Evolutionary conservation across 2,329 filamentous ascomycete species (phyloP).

Genomic region (Fusarium verrucosum): DNA sequence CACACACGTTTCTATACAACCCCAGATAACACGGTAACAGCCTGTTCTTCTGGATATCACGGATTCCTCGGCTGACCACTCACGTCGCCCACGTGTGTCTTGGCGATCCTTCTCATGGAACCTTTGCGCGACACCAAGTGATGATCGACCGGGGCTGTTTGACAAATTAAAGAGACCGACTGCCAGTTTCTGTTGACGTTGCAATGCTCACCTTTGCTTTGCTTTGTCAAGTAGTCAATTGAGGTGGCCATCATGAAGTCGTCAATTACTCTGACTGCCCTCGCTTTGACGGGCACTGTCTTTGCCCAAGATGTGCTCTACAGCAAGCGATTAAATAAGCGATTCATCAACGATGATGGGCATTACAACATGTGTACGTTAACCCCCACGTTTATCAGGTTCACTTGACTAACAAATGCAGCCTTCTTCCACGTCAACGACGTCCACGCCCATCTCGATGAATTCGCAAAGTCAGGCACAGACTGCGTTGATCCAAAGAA

Average conservation of each 20-base stretch:
- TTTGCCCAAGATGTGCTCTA: slow-evolving; percentile 58
- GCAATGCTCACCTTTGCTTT: background rate
- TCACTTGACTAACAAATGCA: slow-evolving; percentile 21
- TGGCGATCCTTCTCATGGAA: slow-evolving; percentile 35
- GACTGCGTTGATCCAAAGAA: slow-evolving; percentile 65
- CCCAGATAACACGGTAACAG: background rate
- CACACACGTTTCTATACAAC: background rate
- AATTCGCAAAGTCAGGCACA: slow-evolving; percentile 68
- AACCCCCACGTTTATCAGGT: background rate
- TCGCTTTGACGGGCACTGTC: slow-evolving; percentile 45
- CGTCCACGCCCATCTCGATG: slow-evolving; percentile 72
- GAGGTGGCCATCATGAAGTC: slow-evolving; percentile 34
- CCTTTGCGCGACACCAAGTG: slow-evolving; percentile 20
- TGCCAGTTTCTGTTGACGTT: background rate
- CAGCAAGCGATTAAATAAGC: slow-evolving; percentile 60
- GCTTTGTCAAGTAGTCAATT: no score
- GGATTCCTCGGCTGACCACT: slow-evolving; percentile 34
- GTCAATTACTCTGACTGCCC: slow-evolving; percentile 32
- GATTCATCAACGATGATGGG: slow-evolving; percentile 58
- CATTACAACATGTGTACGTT: slow-evolving; percentile 63
- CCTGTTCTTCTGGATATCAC: background rate
- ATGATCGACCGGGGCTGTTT: slow-evolving; percentile 11
- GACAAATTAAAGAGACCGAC: slow-evolving; percentile 28
- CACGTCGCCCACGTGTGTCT: slow-evolving; percentile 43
- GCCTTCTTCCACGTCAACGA: slow-evolving; percentile 76